A percentile compares a stretch with the other conserved stretches of the same genome.
These are phyloP conservation scores for Solanum pinnatisectum DNA, from an alignment of 257 asterid species.

Conservation along the genomic window DNA sequence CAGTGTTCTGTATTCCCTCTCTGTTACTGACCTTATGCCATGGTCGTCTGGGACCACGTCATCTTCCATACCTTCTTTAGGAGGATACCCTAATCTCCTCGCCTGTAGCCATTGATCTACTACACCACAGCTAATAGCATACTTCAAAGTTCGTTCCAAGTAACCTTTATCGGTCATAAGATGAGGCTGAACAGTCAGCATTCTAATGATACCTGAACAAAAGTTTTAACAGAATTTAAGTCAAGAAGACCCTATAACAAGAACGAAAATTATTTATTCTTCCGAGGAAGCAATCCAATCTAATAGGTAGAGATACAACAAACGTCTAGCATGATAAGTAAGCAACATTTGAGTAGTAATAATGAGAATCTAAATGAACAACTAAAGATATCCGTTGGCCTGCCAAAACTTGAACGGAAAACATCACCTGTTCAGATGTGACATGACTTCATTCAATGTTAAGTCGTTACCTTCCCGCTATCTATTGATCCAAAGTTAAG, in stretches of 20 bases:
- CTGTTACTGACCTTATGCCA: slow-evolving; percentile 72
- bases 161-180: slow-evolving; percentile 54
- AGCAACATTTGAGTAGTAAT: not conserved
- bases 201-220: slow-evolving; percentile 57
- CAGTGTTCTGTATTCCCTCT: slow-evolving; percentile 60
- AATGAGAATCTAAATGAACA: not conserved
- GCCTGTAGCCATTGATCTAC: slow-evolving; percentile 83
- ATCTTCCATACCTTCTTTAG: slow-evolving; percentile 79
- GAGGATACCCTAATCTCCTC: slow-evolving; percentile 62
- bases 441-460: not conserved
- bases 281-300: not conserved
- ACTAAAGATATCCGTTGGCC: not conserved
- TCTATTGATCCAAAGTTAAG: not conserved
- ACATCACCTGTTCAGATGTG: not conserved
- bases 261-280: not conserved
- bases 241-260: not conserved
- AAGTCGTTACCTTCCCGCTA: not conserved
- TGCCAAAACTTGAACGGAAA: not conserved
- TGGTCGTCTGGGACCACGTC: slow-evolving; percentile 54
- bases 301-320: not conserved
- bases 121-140: slow-evolving; percentile 82
- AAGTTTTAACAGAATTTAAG: not conserved
- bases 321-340: not conserved
- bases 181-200: slow-evolving; percentile 73
- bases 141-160: slow-evolving; percentile 58